phyloP scores from a whole-genome alignment of 225 moss, liverwort and hornwort genomes.

The Polytrichum commune region DNA sequence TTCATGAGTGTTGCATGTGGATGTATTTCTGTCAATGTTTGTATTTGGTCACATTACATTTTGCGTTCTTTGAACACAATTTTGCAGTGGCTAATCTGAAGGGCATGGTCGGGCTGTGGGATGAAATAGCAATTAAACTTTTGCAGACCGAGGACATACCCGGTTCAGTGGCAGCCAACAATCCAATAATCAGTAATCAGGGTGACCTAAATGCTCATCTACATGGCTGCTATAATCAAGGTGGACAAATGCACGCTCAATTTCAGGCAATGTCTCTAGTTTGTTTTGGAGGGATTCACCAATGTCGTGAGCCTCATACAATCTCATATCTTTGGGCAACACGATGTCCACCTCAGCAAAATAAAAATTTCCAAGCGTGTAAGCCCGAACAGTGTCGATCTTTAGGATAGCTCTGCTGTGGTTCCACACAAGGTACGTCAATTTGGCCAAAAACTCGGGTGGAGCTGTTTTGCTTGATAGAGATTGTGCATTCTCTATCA shows the following conservation, averaged over 20 bases:
- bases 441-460: constrained; percentile 64
- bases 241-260: constrained; percentile 94
- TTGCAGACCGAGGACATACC: no score
- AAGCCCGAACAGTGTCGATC: constrained; percentile 80
- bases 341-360: constrained; percentile 89
- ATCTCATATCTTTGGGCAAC: constrained; percentile 65
- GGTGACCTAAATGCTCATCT: constrained; percentile 25
- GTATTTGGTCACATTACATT: no score
- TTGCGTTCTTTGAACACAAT: no score
- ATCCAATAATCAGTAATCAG: constrained; percentile 10
- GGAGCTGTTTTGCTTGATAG: constrained; percentile 70
- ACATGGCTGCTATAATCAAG: constrained; percentile 69
- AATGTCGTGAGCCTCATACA: constrained; percentile 84
- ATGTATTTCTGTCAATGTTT: no score
- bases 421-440: constrained; percentile 91
- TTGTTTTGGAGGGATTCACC: constrained; percentile 85
- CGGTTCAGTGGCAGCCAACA: no score
- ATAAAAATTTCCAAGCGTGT: constrained; percentile 79
- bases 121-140: no score
- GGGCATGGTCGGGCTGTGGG: no score
- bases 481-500: constrained; percentile 74
- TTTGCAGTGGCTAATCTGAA: no score
- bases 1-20: no score
- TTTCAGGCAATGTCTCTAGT: constrained; percentile 76
- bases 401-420: constrained; percentile 68